A percentile compares a stretch with the other conserved stretches of the same genome.
These are phyloP conservation scores for Melaleuca quinquenervia DNA, from an alignment of 345 rosid genomes.

Conservation along the genomic window DNA sequence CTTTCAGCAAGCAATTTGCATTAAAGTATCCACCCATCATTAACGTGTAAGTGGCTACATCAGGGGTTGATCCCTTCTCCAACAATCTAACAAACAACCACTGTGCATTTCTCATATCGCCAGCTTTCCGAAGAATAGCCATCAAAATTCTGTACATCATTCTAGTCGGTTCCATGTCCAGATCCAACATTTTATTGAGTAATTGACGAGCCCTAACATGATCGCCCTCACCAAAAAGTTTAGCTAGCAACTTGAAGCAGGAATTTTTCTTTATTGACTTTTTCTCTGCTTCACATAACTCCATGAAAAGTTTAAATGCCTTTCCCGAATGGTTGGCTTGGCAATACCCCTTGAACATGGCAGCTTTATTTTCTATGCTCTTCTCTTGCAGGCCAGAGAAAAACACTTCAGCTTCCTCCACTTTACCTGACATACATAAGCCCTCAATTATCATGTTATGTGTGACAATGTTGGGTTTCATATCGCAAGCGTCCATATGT, in stretches of 20 bases:
- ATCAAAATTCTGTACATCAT: constrained; percentile 40
- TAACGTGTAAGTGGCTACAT: constrained; percentile 41
- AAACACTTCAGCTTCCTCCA: constrained; percentile 52
- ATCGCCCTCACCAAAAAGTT: constrained; percentile 32
- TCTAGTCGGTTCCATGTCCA: constrained; percentile 25
- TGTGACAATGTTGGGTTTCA: constrained; percentile 30
- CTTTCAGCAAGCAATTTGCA: constrained; percentile 25
- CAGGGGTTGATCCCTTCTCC: constrained; percentile 26
- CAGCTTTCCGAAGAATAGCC: constrained; percentile 22
- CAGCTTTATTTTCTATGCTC: constrained; percentile 26
- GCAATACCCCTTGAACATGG: constrained; percentile 58
- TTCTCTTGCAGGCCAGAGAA: constrained; percentile 19
- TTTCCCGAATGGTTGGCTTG: constrained; percentile 22
- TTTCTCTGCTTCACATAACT: constrained; percentile 12
- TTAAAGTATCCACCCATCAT: constrained; percentile 60
- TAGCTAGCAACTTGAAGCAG: constrained; percentile 33
- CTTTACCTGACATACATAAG: constrained; percentile 46
- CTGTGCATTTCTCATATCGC: constrained; percentile 31
- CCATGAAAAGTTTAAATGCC: constrained; percentile 32
- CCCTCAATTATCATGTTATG: constrained; percentile 56
- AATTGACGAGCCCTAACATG: constrained; percentile 22
- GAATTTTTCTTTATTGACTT: constrained; percentile 15
- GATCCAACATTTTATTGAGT: constrained; percentile 28
- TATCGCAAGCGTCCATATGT: constrained; percentile 25
- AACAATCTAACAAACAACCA: constrained; percentile 19